These are phyloP conservation scores for Chaetothyriales sp. DNA, from an alignment of 2,329 filamentous ascomycete species.

Conservation along the genomic window DNA sequence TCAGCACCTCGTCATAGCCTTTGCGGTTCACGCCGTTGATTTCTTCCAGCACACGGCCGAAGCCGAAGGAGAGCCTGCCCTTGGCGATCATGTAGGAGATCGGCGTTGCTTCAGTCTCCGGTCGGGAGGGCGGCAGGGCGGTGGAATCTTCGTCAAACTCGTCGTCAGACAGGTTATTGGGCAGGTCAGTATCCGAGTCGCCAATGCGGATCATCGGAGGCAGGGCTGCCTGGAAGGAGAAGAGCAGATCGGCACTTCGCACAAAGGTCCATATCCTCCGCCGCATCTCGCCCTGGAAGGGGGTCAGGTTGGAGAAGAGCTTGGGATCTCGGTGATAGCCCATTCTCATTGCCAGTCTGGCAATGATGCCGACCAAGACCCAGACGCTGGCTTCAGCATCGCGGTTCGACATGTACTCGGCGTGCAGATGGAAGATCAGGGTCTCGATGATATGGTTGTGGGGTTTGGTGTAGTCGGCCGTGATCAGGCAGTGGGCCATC, in stretches of 20 bases:
- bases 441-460: slow-evolving; percentile 48
- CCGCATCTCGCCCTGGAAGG: slow-evolving; percentile 48
- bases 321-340: slow-evolving; percentile 51
- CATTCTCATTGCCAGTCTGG: slow-evolving; percentile 52
- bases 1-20: slow-evolving; percentile 49
- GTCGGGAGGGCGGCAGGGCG: slow-evolving; percentile 43
- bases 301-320: slow-evolving; percentile 44
- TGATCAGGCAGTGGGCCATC: slow-evolving; percentile 49
- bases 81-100: slow-evolving; percentile 38
- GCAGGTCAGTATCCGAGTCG: slow-evolving; percentile 49
- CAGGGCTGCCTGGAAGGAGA: slow-evolving; percentile 54
- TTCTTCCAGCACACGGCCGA: slow-evolving; percentile 33
- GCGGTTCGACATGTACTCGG: slow-evolving; percentile 45
- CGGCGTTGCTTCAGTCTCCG: slow-evolving; percentile 46
- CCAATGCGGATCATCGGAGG: slow-evolving; percentile 52
- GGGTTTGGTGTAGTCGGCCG: slow-evolving; percentile 51
- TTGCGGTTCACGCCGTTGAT: slow-evolving; percentile 29
- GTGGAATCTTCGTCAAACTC: slow-evolving; percentile 47
- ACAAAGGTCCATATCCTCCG: slow-evolving; percentile 37
- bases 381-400: slow-evolving; percentile 49
- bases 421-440: slow-evolving; percentile 47
- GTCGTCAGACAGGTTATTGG: slow-evolving; percentile 50
- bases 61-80: slow-evolving; percentile 28
- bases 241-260: slow-evolving; percentile 48
- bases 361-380: slow-evolving; percentile 46